phyloP scores from a whole-genome alignment of 169 alveolate genomes.

The Eimeria mitis region DNA sequence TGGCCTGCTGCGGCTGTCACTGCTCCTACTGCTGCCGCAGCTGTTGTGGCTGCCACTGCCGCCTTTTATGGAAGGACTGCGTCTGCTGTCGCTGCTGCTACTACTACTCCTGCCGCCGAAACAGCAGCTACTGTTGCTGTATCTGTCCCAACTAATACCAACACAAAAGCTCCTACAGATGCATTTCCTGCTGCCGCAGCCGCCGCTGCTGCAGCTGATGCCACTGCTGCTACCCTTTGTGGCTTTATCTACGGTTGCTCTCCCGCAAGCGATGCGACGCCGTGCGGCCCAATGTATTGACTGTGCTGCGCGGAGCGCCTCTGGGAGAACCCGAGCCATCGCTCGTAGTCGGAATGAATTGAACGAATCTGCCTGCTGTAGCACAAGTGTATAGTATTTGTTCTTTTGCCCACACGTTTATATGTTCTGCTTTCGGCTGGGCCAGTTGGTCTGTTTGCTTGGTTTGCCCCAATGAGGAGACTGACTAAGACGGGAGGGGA shows the following conservation, averaged over 20 bases:
- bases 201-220: not conserved
- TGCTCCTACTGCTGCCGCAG: not conserved
- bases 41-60: not conserved
- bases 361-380: not conserved
- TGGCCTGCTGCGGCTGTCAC: not conserved
- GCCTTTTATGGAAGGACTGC: not conserved
- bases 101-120: not conserved
- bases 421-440: not conserved
- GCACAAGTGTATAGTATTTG: not conserved
- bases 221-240: not conserved
- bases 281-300: not conserved
- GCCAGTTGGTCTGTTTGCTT: too few relatives aligned
- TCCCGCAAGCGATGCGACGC: not conserved
- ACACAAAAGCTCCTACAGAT: not conserved
- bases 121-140: not conserved
- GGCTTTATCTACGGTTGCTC: not conserved
- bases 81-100: not conserved
- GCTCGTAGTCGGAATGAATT: not conserved
- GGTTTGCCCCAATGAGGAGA: not conserved
- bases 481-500: not conserved
- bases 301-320: not conserved
- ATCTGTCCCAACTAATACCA: not conserved
- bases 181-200: not conserved
- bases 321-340: constrained; percentile 8
- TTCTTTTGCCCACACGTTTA: not conserved